These are phyloP conservation scores for Salvia splendens DNA, from an alignment of 257 asterid species.

Conservation along the genomic window DNA sequence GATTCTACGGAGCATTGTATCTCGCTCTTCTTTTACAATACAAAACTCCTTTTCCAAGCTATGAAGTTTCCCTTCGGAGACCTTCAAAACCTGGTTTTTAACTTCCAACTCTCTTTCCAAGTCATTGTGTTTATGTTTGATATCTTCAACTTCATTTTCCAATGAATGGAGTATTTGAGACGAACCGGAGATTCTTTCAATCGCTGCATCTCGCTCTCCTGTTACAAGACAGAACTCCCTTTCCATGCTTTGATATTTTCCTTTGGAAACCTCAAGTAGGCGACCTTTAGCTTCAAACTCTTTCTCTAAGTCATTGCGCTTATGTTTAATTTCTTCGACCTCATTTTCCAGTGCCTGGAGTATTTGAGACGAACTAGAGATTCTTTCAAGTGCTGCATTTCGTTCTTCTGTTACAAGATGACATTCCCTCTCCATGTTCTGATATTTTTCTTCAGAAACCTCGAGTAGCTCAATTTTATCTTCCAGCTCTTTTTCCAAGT, in stretches of 20 bases:
- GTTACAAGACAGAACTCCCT: constrained; percentile 55
- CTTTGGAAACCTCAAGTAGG: constrained; percentile 59
- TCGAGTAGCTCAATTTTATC: constrained; percentile 45
- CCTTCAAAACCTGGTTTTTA: constrained; percentile 50
- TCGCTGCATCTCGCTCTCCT: constrained; percentile 59
- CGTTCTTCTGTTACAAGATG: constrained; percentile 57
- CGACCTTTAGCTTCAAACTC: constrained; percentile 45
- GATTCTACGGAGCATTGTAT: constrained; percentile 38
- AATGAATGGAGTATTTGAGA: constrained; percentile 53
- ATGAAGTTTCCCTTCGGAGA: constrained; percentile 54
- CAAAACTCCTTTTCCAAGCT: constrained; percentile 69
- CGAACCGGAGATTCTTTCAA: constrained; percentile 42
- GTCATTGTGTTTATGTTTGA: constrained; percentile 47
- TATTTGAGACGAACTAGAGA: constrained; percentile 46
- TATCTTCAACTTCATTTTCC: constrained; percentile 49
- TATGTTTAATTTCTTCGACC: constrained; percentile 44
- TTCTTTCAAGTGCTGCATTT: constrained; percentile 42
- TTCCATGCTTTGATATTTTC: constrained; percentile 63
- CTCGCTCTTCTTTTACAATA: constrained; percentile 65
- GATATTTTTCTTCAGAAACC: constrained; percentile 55
- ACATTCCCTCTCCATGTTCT: constrained; percentile 63
- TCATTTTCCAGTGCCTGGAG: constrained; percentile 59
- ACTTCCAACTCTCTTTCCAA: constrained; percentile 53
- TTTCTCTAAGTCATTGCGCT: constrained; percentile 51
- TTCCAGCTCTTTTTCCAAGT: constrained; percentile 54